phyloP scores from a whole-genome alignment of 495 filamentous ascomycete species.

The Hyaloscypha bicolor region DNA sequence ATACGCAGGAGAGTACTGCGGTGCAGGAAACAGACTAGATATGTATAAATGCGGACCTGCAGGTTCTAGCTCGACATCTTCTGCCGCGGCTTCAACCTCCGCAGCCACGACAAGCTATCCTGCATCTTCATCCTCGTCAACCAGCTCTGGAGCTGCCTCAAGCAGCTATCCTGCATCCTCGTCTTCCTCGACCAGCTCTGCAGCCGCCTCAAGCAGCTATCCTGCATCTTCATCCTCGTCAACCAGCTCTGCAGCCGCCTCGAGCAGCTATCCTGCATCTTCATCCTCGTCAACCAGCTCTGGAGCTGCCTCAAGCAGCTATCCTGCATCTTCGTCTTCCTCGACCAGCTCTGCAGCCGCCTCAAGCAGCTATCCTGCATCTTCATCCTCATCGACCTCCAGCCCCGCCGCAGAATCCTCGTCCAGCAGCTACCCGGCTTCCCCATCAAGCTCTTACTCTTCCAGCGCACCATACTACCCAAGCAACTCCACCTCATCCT shows the following conservation, averaged over 20 bases:
- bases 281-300: too few relatives aligned
- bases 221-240: too few relatives aligned
- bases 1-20: neutral
- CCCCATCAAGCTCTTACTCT: conserved; percentile 5
- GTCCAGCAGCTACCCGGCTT: neutral
- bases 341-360: neutral
- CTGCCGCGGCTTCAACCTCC: neutral
- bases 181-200: neutral
- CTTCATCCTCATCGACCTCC: too few relatives aligned
- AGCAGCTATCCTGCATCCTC: neutral
- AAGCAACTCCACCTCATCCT: neutral
- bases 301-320: too few relatives aligned
- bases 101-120: neutral
- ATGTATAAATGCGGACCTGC: conserved; percentile 1
- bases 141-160: too few relatives aligned
- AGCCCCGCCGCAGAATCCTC: neutral
- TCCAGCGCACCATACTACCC: neutral
- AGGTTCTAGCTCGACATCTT: conserved; percentile 12
- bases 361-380: neutral
- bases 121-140: too few relatives aligned
- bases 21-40: neutral
- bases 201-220: neutral
- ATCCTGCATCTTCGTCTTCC: neutral
- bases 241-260: too few relatives aligned
- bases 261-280: too few relatives aligned